A percentile compares a stretch with the other conserved stretches of the same genome.
Conservation (phyloP, 2,329 filamentous ascomycete genomes). For the Hypoxylon sp. region DNA sequence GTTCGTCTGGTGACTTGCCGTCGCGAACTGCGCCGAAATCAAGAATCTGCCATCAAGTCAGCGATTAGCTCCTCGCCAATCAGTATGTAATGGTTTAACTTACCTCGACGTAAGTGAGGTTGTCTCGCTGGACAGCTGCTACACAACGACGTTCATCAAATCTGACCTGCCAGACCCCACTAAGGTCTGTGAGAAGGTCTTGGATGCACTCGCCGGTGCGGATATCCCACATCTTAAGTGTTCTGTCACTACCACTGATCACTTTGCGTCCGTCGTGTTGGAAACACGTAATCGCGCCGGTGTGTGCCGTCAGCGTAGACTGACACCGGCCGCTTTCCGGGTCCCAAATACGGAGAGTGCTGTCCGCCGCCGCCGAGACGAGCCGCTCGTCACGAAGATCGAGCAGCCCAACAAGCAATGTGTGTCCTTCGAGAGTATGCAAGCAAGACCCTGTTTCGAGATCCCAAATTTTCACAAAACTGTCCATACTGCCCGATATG, state of each 20-base stretch:
- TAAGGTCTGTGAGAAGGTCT: constrained; percentile 92
- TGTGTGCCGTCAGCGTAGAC: constrained; percentile 91
- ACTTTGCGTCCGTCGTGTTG: constrained; percentile 98
- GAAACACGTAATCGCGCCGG: constrained; percentile 97
- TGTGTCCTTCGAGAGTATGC: constrained; percentile 93
- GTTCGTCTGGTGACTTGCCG: constrained; percentile 81
- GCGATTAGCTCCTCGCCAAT: constrained; percentile 30
- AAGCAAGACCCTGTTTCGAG: constrained; percentile 87
- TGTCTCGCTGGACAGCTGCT: constrained; percentile 93
- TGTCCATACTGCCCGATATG: constrained; percentile 99
- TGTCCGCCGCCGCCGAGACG: constrained; percentile 95
- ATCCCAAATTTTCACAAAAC: constrained; percentile 97
- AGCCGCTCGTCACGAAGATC: constrained; percentile 91
- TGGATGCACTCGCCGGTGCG: constrained; percentile 91
- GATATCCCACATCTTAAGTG: constrained; percentile 99
- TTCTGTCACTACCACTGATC: constrained; percentile 94
- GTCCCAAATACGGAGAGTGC: constrained; percentile 96
- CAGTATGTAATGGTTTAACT: constrained; percentile 52
- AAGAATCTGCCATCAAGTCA: constrained; percentile 79
- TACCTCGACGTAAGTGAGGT: constrained; percentile 96
- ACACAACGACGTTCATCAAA: constrained; percentile 97
- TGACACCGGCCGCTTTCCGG: constrained; percentile 93
- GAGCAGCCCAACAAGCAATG: constrained; percentile 89
- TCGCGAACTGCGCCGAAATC: constrained; percentile 97
- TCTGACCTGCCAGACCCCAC: constrained; percentile 99